Percentiles rank a stretch among this genome's conserved stretches.
Evolutionary conservation across 768 basidiomycete species (phyloP).

Genomic region (Calocybe cyanea): DNA sequence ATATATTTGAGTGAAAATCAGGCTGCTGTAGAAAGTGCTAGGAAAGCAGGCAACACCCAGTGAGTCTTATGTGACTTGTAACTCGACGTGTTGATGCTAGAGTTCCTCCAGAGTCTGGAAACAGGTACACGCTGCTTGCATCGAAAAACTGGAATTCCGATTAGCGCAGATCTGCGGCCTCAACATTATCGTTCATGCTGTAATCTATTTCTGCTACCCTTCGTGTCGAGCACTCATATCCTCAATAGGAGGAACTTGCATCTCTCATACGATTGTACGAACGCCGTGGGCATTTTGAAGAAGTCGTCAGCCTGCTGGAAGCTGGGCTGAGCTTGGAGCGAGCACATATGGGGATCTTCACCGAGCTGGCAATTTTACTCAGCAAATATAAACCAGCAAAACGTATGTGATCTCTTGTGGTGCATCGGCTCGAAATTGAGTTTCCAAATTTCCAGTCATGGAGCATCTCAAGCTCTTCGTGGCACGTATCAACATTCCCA

Average conservation of each 20-base stretch:
- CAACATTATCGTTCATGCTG: slow-evolving; percentile 93
- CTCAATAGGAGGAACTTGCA: slow-evolving; percentile 67
- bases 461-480: slow-evolving; percentile 97
- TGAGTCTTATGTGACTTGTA: slow-evolving; percentile 34
- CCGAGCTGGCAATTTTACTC: slow-evolving; percentile 86
- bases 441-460: slow-evolving; percentile 63
- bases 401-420: slow-evolving; percentile 44
- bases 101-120: slow-evolving; percentile 84
- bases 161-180: slow-evolving; percentile 99
- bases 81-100: neutral
- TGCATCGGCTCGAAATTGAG: neutral
- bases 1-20: slow-evolving; percentile 99
- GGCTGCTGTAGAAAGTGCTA: slow-evolving; percentile 96
- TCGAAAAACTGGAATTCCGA: slow-evolving; percentile 96
- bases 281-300: slow-evolving; percentile 88
- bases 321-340: slow-evolving; percentile 95
- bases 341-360: slow-evolving; percentile 99
- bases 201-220: slow-evolving; percentile 15
- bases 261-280: slow-evolving; percentile 82
- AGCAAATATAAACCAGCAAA: slow-evolving; percentile 96
- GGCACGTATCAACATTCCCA: slow-evolving; percentile 96
- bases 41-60: slow-evolving; percentile 99
- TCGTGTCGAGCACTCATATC: slow-evolving; percentile 5
- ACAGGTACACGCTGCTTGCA: slow-evolving; percentile 97
- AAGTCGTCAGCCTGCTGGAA: slow-evolving; percentile 87